Base-by-base conservation (phyloP, 805 yeast genomes). In the Millerozyma miso region DNA sequence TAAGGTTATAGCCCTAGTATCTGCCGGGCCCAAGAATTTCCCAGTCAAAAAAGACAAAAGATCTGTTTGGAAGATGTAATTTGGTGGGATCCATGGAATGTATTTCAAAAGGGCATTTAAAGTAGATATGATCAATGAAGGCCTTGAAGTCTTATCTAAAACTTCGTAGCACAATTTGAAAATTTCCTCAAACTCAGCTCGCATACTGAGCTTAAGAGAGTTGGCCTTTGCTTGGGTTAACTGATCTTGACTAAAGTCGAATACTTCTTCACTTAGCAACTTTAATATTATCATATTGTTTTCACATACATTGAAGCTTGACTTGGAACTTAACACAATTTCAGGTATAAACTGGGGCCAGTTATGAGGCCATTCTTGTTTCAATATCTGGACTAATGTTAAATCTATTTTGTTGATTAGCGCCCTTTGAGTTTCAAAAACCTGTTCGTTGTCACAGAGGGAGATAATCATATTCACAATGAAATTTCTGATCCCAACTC, bases 331-430 rank as follows among this genome's bases (percentile, higher is more conserved):
- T 46, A 76, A 79, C 37, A 91, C 93, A 43, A 93, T 79, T 62
- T 93, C 99, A 14, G 97, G 96, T 39, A 93, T 85, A 57, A 93
- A 93, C 55, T 84, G 86, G 15, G 98, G 98, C 99, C 99, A 93
- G 62, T 90, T 86, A 54, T 83, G 88, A 29, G 99, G 99, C 99
- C 99, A 93, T 62, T 93, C 99, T 67, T 93, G 98, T 59, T 93
- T 93, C 58, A 93, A 79, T 40, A 93, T 83, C 58, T 90, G 95
- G 31, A 93, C 99, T 56, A 93, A 73, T 13, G 98, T 91, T 58
- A 93, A 75, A 67, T 93, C 96, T 55, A 90, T 89, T 64, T 93
- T 93, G 70, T 85, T 88, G 59, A 93, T 88, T 58, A 93, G 74
- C 16, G 97, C 82, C 56, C 83, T 83, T 59, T 88, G 88, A 34